These are phyloP conservation scores for Pseudozyma thailandica DNA, from an alignment of 1,284 basidiomycete genomes.

Conservation along the genomic window DNA sequence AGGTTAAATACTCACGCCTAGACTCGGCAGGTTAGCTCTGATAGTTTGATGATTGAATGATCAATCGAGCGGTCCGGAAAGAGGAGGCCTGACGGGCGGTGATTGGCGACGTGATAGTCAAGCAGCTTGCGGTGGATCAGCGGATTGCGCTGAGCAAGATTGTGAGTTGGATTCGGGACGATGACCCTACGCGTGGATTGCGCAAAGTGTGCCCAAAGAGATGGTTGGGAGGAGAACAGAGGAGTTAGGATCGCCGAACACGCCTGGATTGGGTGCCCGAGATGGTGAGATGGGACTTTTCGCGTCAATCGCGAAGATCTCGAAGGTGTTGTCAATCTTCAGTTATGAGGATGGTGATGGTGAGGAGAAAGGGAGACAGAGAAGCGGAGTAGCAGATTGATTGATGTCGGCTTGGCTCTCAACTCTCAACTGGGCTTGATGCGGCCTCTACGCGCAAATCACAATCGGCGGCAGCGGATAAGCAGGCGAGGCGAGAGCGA, in stretches of 20 bases:
- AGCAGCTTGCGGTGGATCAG: slow-evolving; percentile 26
- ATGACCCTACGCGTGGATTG: slow-evolving; percentile 53
- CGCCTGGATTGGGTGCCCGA: slow-evolving; percentile 60
- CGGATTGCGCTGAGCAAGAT: slow-evolving; percentile 37
- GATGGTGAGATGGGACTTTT: slow-evolving; percentile 47
- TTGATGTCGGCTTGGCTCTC: slow-evolving; percentile 5
- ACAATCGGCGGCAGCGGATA: slow-evolving; percentile 18
- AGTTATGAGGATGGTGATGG: slow-evolving; percentile 17
- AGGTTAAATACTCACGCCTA: slow-evolving; percentile 44
- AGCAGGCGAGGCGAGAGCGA: slow-evolving; percentile 1
- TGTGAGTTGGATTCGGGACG: slow-evolving; percentile 10
- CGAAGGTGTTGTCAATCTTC: slow-evolving; percentile 28
- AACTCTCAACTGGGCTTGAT: not conserved
- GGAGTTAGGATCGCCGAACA: slow-evolving; percentile 43
- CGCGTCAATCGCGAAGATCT: slow-evolving; percentile 49
- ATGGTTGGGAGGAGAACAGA: not conserved
- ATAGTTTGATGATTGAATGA: slow-evolving; percentile 40
- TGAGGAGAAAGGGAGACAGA: slow-evolving; percentile 8
- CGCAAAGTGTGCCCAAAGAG: slow-evolving; percentile 33
- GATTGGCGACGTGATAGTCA: slow-evolving; percentile 14
- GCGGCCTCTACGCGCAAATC: not conserved
- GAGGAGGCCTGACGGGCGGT: slow-evolving; percentile 24
- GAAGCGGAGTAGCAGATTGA: not conserved
- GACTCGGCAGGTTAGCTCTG: slow-evolving; percentile 47
- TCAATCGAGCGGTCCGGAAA: slow-evolving; percentile 53